Evolutionary conservation across 2,329 filamentous ascomycete genomes (phyloP).

Genomic region (Myriosclerotinia scirpicola): DNA sequence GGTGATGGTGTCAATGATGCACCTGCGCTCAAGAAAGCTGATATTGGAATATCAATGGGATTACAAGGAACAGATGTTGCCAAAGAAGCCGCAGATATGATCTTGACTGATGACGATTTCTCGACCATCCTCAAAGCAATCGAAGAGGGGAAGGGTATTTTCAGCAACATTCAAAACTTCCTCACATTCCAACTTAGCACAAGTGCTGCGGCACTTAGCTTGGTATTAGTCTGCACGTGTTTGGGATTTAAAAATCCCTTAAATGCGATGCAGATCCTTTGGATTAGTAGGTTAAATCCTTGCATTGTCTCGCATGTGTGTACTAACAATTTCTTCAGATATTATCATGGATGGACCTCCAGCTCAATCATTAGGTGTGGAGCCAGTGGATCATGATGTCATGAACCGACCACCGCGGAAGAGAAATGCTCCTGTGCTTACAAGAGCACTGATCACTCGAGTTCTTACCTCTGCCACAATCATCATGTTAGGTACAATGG

Average conservation of each 20-base stretch:
- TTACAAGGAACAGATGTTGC: slow-evolving; percentile 93
- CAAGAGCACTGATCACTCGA: slow-evolving; percentile 73
- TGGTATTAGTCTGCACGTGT: slow-evolving; percentile 90
- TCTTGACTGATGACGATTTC: slow-evolving; percentile 85
- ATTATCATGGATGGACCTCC: slow-evolving; percentile 99
- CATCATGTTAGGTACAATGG: slow-evolving; percentile 90
- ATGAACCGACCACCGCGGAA: slow-evolving; percentile 89
- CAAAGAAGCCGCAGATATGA: slow-evolving; percentile 95
- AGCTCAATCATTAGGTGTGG: slow-evolving; percentile 93
- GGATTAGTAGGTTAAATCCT: slow-evolving; percentile 77
- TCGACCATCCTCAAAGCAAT: slow-evolving; percentile 92
- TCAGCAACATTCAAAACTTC: slow-evolving; percentile 99
- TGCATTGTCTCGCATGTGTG: not conserved
- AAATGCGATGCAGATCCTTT: slow-evolving; percentile 99
- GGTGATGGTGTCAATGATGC: slow-evolving; percentile 98
- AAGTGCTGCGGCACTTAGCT: slow-evolving; percentile 85
- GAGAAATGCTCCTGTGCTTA: slow-evolving; percentile 88
- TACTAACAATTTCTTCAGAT: slow-evolving; percentile 54
- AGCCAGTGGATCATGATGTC: slow-evolving; percentile 89
- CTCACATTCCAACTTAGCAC: slow-evolving; percentile 98
- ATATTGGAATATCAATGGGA: slow-evolving; percentile 98
- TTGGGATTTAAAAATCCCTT: slow-evolving; percentile 92
- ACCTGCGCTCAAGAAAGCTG: slow-evolving; percentile 91
- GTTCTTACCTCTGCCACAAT: slow-evolving; percentile 84
- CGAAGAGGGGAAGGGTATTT: slow-evolving; percentile 98